A percentile compares a stretch with the other conserved stretches of the same genome.
These are phyloP conservation scores for Agaricus subrufescens DNA, from an alignment of 768 basidiomycete genomes.

Conservation along the genomic window DNA sequence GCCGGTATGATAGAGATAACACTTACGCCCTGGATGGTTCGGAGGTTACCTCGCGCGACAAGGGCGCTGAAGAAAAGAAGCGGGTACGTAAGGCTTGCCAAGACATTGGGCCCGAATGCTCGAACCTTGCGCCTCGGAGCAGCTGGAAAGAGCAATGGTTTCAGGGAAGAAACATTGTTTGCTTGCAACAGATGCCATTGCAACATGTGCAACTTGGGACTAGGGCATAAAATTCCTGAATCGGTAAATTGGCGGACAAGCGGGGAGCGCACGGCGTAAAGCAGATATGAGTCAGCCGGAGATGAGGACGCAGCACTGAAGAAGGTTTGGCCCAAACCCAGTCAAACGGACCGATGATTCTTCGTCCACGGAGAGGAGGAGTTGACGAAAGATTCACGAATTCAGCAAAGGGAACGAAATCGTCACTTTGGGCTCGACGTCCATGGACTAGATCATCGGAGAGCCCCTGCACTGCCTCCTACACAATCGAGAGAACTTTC, in stretches of 20 bases:
- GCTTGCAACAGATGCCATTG: background rate
- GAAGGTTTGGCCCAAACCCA: conserved; percentile 9
- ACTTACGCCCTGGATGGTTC: background rate
- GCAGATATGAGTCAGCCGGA: conserved; percentile 5
- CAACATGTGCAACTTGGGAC: conserved; percentile 6
- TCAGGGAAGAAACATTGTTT: background rate
- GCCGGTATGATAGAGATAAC: background rate
- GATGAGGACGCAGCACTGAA: conserved; percentile 2
- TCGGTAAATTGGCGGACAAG: conserved; percentile 6
- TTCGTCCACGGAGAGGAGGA: conserved; percentile 11
- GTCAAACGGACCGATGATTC: conserved; percentile 7
- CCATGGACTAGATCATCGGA: conserved; percentile 9
- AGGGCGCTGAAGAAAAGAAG: conserved; percentile 10
- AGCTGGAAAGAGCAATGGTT: conserved; percentile 1
- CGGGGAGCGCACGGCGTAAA: background rate
- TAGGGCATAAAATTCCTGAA: background rate
- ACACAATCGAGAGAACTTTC: conserved; percentile 1
- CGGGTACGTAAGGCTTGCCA: conserved; percentile 9
- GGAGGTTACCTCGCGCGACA: conserved; percentile 2
- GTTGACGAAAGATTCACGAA: background rate
- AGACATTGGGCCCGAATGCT: background rate
- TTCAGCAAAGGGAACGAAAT: conserved; percentile 7
- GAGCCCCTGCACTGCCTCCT: conserved; percentile 10
- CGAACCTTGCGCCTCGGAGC: conserved; percentile 9
- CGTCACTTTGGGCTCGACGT: conserved; percentile 3